Evolutionary conservation across 116 monocot species (phyloP).

Genomic region (Papilionanthe hybrid): DNA sequence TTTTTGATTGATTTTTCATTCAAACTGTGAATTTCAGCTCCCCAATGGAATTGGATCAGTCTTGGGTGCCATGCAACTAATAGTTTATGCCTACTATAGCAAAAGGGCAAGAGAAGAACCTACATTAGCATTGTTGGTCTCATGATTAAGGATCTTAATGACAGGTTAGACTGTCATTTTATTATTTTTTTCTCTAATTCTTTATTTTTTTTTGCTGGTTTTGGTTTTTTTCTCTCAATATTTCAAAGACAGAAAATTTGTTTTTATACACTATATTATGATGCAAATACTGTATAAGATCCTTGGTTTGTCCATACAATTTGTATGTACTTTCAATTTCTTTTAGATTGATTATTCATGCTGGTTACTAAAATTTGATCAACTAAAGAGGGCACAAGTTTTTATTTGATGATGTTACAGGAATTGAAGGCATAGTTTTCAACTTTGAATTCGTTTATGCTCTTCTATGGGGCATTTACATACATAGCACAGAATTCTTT

Average conservation of each 20-base stretch:
- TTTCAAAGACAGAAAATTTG: neutral
- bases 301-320: too few relatives aligned
- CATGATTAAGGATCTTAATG: neutral
- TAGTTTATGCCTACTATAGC: slow-evolving; percentile 65
- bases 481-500: too few relatives aligned
- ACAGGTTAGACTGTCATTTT: neutral
- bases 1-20: neutral
- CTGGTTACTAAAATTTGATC: too few relatives aligned
- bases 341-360: too few relatives aligned
- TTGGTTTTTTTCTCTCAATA: neutral
- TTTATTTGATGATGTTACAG: too few relatives aligned
- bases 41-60: slow-evolving; percentile 84
- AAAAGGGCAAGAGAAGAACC: slow-evolving; percentile 29
- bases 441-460: too few relatives aligned
- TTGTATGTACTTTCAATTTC: too few relatives aligned
- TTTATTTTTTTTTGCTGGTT: neutral
- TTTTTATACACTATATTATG: neutral
- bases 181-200: neutral
- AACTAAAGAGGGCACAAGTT: too few relatives aligned
- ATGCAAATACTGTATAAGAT: neutral
- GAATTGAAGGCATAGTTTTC: too few relatives aligned
- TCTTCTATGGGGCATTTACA: too few relatives aligned
- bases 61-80: slow-evolving; percentile 56
- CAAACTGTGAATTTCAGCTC: slow-evolving; percentile 38
- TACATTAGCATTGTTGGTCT: slow-evolving; percentile 34